Conservation (phyloP, 345 rosid species). For the Euphorbia peplus region DNA sequence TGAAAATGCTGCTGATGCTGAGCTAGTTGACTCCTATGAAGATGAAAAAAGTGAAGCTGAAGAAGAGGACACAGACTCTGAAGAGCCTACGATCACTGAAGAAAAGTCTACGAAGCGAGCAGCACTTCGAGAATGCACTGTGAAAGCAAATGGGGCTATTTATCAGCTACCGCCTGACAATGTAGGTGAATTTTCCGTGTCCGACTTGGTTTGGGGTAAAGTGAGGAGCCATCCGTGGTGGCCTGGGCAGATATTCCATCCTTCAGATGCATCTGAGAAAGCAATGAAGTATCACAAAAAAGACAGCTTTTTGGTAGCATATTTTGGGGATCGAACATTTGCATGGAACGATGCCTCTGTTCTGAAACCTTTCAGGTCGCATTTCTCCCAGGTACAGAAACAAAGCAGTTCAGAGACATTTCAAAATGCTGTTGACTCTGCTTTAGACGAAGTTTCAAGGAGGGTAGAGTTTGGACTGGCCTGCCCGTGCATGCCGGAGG, state of each 20-base stretch:
- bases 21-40: constrained; percentile 27
- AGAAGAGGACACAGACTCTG: constrained; percentile 30
- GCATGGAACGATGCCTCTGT: constrained; percentile 66
- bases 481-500: constrained; percentile 48
- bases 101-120: constrained; percentile 22
- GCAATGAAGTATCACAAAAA: constrained; percentile 55
- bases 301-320: constrained; percentile 64
- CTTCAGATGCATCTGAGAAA: constrained; percentile 63
- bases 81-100: constrained; percentile 21
- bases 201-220: constrained; percentile 76
- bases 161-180: constrained; percentile 38
- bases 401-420: constrained; percentile 55
- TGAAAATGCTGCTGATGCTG: constrained; percentile 30
- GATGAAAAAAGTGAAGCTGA: constrained; percentile 41
- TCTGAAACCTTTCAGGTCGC: constrained; percentile 53
- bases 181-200: constrained; percentile 45
- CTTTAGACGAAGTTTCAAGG: constrained; percentile 62
- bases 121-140: too few species aligned
- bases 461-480: constrained; percentile 52
- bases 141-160: too few species aligned
- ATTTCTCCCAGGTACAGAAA: constrained; percentile 54
- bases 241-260: constrained; percentile 79
- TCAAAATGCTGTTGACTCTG: constrained; percentile 57
- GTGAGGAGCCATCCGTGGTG: constrained; percentile 84
- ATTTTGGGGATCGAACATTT: constrained; percentile 75